A percentile compares a stretch with the other conserved stretches of the same genome.
phyloP scores from a whole-genome alignment of 208 protist genomes.

The Trypanosoma conorhini region DNA sequence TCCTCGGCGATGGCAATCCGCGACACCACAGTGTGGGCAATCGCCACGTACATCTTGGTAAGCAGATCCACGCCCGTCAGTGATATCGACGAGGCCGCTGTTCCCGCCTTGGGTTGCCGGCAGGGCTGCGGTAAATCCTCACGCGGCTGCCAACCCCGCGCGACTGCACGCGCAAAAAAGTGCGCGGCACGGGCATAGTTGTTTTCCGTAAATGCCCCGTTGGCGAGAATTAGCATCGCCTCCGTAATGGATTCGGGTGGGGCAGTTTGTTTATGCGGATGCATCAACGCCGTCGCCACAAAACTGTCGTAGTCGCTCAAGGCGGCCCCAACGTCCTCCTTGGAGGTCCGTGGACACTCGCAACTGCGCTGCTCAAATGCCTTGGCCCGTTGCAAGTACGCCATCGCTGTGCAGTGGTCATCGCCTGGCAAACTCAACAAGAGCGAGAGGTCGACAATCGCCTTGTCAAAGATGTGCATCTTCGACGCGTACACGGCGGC shows the following conservation, averaged over 20 bases:
- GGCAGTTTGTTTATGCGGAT: slow-evolving; percentile 12
- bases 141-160: slow-evolving; percentile 68
- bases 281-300: slow-evolving; percentile 32
- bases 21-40: slow-evolving; percentile 67
- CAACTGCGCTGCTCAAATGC: slow-evolving; percentile 49
- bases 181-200: slow-evolving; percentile 50
- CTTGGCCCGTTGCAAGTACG: slow-evolving; percentile 75
- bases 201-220: slow-evolving; percentile 63
- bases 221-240: slow-evolving; percentile 81
- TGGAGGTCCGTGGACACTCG: slow-evolving; percentile 22
- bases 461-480: slow-evolving; percentile 54
- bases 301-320: slow-evolving; percentile 60
- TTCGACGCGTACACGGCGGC: slow-evolving; percentile 65
- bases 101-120: not conserved
- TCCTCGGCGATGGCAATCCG: slow-evolving; percentile 57
- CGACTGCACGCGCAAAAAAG: slow-evolving; percentile 76
- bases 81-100: slow-evolving; percentile 1
- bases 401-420: slow-evolving; percentile 58
- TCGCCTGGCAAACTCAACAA: slow-evolving; percentile 49
- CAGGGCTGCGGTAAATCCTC: slow-evolving; percentile 2
- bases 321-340: slow-evolving; percentile 56
- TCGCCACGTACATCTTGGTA: slow-evolving; percentile 72
- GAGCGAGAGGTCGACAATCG: slow-evolving; percentile 83
- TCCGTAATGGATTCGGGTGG: slow-evolving; percentile 52
- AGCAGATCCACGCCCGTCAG: slow-evolving; percentile 37